Percentiles rank a stretch among this genome's conserved stretches.
Conservation (phyloP, 495 filamentous ascomycete genomes). For the Xylaria intraflava region DNA sequence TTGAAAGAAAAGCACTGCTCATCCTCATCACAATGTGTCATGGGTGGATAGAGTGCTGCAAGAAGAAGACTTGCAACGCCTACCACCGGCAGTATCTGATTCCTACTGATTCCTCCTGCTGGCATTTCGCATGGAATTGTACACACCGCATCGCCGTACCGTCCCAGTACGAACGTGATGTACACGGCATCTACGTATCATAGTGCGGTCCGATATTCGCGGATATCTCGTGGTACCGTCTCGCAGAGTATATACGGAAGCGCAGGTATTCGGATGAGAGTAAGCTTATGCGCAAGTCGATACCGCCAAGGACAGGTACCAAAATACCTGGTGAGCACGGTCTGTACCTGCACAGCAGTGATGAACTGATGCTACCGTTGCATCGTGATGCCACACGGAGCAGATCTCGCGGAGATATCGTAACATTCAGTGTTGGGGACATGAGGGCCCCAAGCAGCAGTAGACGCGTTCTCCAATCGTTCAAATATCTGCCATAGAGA, state of each 20-base stretch:
- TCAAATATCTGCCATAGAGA: no score
- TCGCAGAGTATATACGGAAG: not conserved
- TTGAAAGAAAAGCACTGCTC: conserved; percentile 11
- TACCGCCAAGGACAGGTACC: not conserved
- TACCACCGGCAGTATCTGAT: not conserved
- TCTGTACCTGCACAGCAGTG: not conserved
- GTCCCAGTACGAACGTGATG: not conserved
- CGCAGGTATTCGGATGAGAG: not conserved
- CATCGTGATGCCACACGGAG: not conserved
- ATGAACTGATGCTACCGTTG: not conserved
- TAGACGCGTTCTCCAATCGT: no score
- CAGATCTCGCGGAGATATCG: not conserved
- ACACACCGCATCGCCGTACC: not conserved
- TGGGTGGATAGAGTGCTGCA: conserved; percentile 4
- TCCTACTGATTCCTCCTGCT: not conserved
- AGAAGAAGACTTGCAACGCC: not conserved
- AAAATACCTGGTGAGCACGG: not conserved
- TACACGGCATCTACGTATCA: not conserved
- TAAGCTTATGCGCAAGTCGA: conserved; percentile 6
- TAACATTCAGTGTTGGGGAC: not conserved
- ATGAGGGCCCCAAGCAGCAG: no score
- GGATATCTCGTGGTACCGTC: no score
- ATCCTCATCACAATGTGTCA: conserved; percentile 8
- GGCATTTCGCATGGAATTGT: not conserved
- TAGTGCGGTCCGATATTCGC: no score